Evolutionary conservation across 345 rosid genomes (phyloP), one percentile per base, ranked within the genome.

Genomic region (Adansonia digitata): DNA sequence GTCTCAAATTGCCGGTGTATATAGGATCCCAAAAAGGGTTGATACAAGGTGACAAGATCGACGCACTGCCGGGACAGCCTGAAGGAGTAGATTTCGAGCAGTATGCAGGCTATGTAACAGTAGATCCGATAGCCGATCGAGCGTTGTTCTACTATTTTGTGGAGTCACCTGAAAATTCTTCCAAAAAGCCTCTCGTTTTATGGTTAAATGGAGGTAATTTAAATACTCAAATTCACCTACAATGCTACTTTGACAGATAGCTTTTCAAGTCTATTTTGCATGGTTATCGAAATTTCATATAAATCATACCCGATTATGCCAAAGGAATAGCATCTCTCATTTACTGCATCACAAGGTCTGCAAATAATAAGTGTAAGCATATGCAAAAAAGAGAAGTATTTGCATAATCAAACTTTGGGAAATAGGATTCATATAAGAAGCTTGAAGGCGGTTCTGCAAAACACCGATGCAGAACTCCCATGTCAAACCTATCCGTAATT

Each of bases 131-230:
- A 51, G 55, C 9, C 18, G 9, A 51, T 51, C 24, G 24, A 51
- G 55, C 55, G 1, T 51, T 49, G 55, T 51, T 51, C 9, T 51
- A 51, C 18, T 51, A 51, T 51, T 51, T 51, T 51, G 11, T 51
- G 55, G 55, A 51, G 55, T 51, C 24, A 5, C 55, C 55, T 18
- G 3, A n/a, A 51, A 51, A 76, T 35, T 69, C 74, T 59, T 35
- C 79, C 18, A 17, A 43, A 0, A 76, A 76, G 40, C 79, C 79
- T 59, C 61, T 77, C 46, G 15, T 77, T 61, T 29, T 62, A 45
- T 69, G 63, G 69, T 43, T 74, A 18, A 40, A 60, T 61, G 70
- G 64, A 74, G 75, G 74, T 74, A 68, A 18, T 31, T 48, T 31
- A 34, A 48, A 8, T 3, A 22, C 37, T 26, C 29, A 20, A 20